phyloP scores from a whole-genome alignment of 2,329 filamentous ascomycete genomes.

The Aspergillus unguis region DNA sequence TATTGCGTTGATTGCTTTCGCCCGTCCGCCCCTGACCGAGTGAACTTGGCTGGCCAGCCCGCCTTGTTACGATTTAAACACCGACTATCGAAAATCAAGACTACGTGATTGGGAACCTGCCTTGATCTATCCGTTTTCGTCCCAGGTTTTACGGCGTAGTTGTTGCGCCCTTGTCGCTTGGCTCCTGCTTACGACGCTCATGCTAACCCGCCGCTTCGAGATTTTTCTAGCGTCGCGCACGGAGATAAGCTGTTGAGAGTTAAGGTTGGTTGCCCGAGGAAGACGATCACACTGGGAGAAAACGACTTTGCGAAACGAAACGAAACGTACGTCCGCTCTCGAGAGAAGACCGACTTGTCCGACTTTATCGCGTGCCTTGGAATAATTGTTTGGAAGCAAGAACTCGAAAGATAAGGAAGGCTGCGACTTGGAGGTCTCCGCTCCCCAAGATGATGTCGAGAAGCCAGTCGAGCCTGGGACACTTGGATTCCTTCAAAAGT shows the following conservation, averaged over 20 bases:
- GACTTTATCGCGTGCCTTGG: not conserved
- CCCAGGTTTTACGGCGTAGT: not conserved
- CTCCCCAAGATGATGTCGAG: slow-evolving; percentile 34
- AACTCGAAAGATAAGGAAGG: not conserved
- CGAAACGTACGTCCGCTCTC: not conserved
- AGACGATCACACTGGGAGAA: slow-evolving; percentile 2
- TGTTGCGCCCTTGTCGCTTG: not conserved
- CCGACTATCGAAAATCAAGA: not conserved
- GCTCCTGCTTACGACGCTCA: slow-evolving; percentile 11
- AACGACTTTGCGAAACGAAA: not conserved
- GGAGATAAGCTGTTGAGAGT: slow-evolving; percentile 11
- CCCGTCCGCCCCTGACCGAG: slow-evolving; percentile 11
- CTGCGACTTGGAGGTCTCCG: slow-evolving; percentile 4
- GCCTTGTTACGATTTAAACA: slow-evolving; percentile 1
- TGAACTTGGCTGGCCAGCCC: not conserved
- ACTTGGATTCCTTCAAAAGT: slow-evolving; percentile 31
- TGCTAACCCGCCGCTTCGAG: slow-evolving; percentile 16
- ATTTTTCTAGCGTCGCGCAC: slow-evolving; percentile 13
- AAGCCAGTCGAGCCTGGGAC: slow-evolving; percentile 40
- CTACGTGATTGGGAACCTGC: not conserved
- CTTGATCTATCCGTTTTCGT: not conserved
- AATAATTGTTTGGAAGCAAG: not conserved
- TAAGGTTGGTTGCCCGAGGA: not conserved
- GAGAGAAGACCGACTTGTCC: not conserved
- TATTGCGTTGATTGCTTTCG: slow-evolving; percentile 5